phyloP scores from a whole-genome alignment of 257 asterid species.

The Capsicum baccatum region DNA sequence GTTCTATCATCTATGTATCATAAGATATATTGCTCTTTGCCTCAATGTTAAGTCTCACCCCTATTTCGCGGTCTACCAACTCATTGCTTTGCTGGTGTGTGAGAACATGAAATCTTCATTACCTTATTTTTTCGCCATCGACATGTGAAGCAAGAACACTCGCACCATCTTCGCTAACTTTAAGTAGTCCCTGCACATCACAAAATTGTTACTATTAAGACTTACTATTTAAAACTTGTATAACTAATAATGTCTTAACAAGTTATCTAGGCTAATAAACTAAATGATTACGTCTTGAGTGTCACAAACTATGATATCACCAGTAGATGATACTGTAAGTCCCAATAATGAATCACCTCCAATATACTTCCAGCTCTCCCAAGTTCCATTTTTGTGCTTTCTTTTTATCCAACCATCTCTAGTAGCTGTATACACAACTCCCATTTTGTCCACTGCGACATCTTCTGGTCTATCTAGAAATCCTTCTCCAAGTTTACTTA shows the following conservation, averaged over 20 bases:
- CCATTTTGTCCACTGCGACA: constrained; percentile 51
- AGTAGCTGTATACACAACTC: constrained; percentile 59
- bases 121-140: constrained; percentile 59
- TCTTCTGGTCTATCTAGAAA: constrained; percentile 60
- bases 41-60: too few species aligned
- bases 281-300: constrained; percentile 43
- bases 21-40: background rate
- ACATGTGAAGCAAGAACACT: constrained; percentile 57
- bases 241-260: background rate
- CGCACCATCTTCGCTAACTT: constrained; percentile 64
- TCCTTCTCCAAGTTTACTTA: constrained; percentile 70
- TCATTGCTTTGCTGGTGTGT: background rate
- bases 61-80: background rate
- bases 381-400: constrained; percentile 58
- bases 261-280: background rate
- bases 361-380: constrained; percentile 59
- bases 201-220: background rate
- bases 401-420: constrained; percentile 72
- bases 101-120: constrained; percentile 13
- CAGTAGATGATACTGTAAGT: constrained; percentile 48
- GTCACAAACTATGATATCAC: constrained; percentile 61
- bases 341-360: constrained; percentile 49
- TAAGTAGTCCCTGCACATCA: constrained; percentile 59
- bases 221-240: background rate
- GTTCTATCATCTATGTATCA: background rate